A percentile compares a stretch with the other conserved stretches of the same genome.
Conservation (phyloP, 768 basidiomycete species). For the Podaxis sp. region DNA sequence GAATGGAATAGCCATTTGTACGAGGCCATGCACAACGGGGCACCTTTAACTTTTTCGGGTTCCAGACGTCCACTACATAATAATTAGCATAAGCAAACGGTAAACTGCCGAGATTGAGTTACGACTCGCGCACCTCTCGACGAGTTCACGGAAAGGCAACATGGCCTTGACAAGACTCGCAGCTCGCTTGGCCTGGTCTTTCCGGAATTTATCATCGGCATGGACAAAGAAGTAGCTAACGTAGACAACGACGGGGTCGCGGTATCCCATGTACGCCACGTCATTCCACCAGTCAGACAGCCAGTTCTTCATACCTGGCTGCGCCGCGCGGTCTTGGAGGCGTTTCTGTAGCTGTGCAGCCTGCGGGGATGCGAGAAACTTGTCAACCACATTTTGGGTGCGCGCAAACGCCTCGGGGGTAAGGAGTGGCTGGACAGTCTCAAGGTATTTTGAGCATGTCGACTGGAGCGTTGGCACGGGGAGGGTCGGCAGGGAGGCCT, state of each 20-base stretch:
- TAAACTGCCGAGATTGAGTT: background rate
- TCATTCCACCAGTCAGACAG: constrained; percentile 99
- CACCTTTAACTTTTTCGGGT: constrained; percentile 79
- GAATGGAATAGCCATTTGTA: constrained; percentile 99
- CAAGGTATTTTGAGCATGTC: constrained; percentile 87
- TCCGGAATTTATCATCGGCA: constrained; percentile 55
- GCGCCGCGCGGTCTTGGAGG: constrained; percentile 69
- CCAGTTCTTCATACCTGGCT: constrained; percentile 69
- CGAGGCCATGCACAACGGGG: constrained; percentile 87
- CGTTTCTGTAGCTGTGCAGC: constrained; percentile 74
- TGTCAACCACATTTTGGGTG: constrained; percentile 57
- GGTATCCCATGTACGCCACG: constrained; percentile 80
- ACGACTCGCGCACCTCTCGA: constrained; percentile 63
- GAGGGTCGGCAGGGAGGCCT: constrained; percentile 68
- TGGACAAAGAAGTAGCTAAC: constrained; percentile 97
- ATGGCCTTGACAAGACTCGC: constrained; percentile 84
- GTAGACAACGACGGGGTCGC: constrained; percentile 87
- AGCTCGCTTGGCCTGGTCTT: constrained; percentile 66
- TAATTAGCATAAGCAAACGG: background rate
- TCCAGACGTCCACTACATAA: constrained; percentile 64
- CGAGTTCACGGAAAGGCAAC: constrained; percentile 79
- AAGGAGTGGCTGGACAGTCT: constrained; percentile 77
- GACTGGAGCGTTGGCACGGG: constrained; percentile 84
- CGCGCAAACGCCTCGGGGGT: constrained; percentile 57
- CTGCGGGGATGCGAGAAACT: constrained; percentile 69